A percentile compares a stretch with the other conserved stretches of the same genome.
Conservation (phyloP, 306 rosid species). For the Purshia tridentata region DNA sequence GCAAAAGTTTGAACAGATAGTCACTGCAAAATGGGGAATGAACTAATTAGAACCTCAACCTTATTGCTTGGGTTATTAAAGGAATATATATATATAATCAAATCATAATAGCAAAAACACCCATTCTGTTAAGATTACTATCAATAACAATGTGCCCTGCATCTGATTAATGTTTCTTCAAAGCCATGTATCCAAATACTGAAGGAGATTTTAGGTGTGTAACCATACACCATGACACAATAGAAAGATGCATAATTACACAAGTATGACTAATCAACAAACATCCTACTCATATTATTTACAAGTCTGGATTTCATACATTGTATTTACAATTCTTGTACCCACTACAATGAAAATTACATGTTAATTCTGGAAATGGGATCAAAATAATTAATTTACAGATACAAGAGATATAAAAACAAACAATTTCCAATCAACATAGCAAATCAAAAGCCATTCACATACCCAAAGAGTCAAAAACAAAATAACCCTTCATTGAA, state of each 20-base stretch:
- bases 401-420: no score
- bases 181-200: not conserved
- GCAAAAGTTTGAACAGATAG: slow-evolving; percentile 74
- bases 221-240: not conserved
- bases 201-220: not conserved
- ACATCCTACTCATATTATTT: not conserved
- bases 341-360: not conserved
- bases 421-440: not conserved
- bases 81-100: not conserved
- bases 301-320: not conserved
- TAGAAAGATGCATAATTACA: not conserved
- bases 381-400: not conserved
- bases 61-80: not conserved
- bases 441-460: slow-evolving; percentile 2
- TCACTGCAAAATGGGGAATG: slow-evolving; percentile 43
- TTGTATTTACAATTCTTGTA: not conserved
- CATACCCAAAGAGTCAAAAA: not conserved
- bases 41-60: not conserved
- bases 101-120: not conserved
- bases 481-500: not conserved
- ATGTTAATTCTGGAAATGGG: not conserved
- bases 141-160: not conserved
- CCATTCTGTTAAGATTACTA: not conserved
- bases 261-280: not conserved
- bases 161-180: not conserved